Base-by-base conservation (phyloP, 1,284 basidiomycete genomes). In the Rhodotorula sp. region DNA sequence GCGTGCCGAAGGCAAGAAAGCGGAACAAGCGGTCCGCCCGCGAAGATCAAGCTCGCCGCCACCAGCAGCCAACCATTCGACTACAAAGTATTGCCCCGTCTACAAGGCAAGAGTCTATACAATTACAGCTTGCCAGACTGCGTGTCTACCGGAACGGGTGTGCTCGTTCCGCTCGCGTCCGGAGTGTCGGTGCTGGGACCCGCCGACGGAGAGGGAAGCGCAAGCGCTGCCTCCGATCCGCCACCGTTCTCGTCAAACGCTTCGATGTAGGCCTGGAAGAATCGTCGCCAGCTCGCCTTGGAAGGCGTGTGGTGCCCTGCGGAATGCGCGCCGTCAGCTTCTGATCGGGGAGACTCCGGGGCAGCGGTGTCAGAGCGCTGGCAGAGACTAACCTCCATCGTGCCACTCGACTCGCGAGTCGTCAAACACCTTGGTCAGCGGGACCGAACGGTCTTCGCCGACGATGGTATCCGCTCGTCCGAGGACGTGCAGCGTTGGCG, bases 381-480 rank as follows among this genome's bases (percentile, higher is more conserved):
- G 23, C 31, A 39, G 15, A 15, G 47, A 80, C 86, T 26, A 66
- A 91, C 91, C 91, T 68, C 91, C 91, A 51, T 87, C 86, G 71
- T 92, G 91, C 77, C 86, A 85, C 78, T 90, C 90, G 6, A 92
- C 84, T 18, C 90, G 85, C 57, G 78, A 69, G 31, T 87, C 85
- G 0, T 79, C 79, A 47, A 90, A 90, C 8, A 87, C 83, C 2
- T 86, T 85, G 14, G 91, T 80, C 23, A 95, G 81, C 15, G 83
- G 82, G 74, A 85, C 84, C 5, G 90, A 86, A 34, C 90, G 84
- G 78, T 91, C 92, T 76, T 87, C 87, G 5, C 87, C 82, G 5
- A 96, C 90, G 52, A 96, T 86, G 20, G 92, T 86, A 77, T 96
- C 93, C 58, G 85, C 92, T 77, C 84, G 86, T 15, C 93, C 93